Evolutionary conservation across 805 yeast species (phyloP).

Genomic region (Yamadazyma takamatsuzukensis): DNA sequence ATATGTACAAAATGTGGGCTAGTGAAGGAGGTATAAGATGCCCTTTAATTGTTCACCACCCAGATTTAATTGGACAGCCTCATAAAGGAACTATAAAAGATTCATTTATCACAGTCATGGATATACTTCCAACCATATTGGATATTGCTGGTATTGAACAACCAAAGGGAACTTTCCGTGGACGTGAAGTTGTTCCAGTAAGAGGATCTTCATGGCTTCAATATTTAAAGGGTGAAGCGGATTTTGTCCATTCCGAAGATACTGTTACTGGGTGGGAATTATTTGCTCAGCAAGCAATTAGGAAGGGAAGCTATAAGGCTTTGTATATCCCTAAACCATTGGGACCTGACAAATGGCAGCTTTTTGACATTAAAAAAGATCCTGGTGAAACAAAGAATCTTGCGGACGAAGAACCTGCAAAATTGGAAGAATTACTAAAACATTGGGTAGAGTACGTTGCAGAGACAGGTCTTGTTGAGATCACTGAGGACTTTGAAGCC

Average conservation of each 20-base stretch:
- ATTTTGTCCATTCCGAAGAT: constrained; percentile 36
- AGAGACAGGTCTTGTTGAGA: constrained; percentile 46
- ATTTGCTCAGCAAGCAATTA: constrained; percentile 53
- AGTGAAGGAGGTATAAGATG: constrained; percentile 60
- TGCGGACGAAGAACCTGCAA: constrained; percentile 30
- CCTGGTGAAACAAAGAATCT: constrained; percentile 53
- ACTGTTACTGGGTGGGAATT: constrained; percentile 55
- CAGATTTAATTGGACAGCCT: constrained; percentile 22
- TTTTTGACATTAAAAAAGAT: constrained; percentile 40
- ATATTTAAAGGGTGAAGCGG: constrained; percentile 26
- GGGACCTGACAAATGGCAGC: constrained; percentile 49
- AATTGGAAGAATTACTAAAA: constrained; percentile 37
- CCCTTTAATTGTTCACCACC: constrained; percentile 49
- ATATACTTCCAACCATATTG: constrained; percentile 52
- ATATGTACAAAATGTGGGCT: constrained; percentile 55
- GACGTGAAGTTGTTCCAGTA: constrained; percentile 40
- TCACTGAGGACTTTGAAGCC: constrained; percentile 1
- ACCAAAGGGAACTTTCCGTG: constrained; percentile 39
- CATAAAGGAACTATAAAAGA: constrained; percentile 26
- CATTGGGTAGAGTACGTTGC: constrained; percentile 53
- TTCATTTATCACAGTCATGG: constrained; percentile 56
- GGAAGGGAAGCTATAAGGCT: constrained; percentile 49
- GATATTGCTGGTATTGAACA: constrained; percentile 46
- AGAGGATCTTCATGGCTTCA: constrained; percentile 46
- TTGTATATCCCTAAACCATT: constrained; percentile 46